A percentile compares a stretch with the other conserved stretches of the same genome.
These are phyloP conservation scores for Dendrobium chrysotoxum DNA, from an alignment of 106 monocot genomes.

Conservation along the genomic window DNA sequence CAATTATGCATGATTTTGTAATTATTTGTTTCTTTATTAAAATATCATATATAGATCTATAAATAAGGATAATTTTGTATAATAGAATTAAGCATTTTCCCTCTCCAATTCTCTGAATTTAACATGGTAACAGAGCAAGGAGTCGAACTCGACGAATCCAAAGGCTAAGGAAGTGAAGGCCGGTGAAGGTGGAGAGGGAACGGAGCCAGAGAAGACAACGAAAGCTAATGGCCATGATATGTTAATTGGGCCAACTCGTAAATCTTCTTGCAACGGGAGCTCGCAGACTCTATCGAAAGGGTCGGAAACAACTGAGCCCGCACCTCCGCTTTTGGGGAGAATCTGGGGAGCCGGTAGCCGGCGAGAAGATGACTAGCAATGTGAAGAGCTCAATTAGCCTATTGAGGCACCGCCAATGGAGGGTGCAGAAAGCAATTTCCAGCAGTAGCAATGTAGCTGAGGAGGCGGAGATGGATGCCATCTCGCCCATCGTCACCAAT, in stretches of 20 bases:
- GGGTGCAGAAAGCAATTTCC: slow-evolving; percentile 5
- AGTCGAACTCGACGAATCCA: slow-evolving; percentile 52
- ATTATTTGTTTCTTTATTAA: too few relatives aligned
- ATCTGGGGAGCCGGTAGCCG: slow-evolving; percentile 58
- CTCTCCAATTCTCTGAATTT: too few relatives aligned
- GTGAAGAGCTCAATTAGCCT: slow-evolving; percentile 88
- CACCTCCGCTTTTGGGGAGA: slow-evolving; percentile 3
- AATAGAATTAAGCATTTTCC: too few relatives aligned
- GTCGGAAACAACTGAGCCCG: not conserved
- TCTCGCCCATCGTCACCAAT: slow-evolving; percentile 4
- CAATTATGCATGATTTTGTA: too few relatives aligned
- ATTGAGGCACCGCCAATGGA: slow-evolving; percentile 19
- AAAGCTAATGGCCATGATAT: not conserved
- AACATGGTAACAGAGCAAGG: too few relatives aligned
- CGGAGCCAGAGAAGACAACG: slow-evolving; percentile 12
- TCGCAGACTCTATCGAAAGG: slow-evolving; percentile 37
- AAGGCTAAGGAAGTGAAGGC: slow-evolving; percentile 10
- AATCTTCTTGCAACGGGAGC: slow-evolving; percentile 56
- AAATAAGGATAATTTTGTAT: too few relatives aligned
- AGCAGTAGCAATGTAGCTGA: slow-evolving; percentile 12
- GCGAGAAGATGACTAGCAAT: slow-evolving; percentile 52
- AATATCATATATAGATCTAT: too few relatives aligned
- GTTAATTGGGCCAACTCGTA: slow-evolving; percentile 10
- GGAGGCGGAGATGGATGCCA: slow-evolving; percentile 29
- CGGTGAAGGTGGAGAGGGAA: not conserved